Conservation (phyloP, 2,329 filamentous ascomycete genomes). For the Colletotrichum acutatum region DNA sequence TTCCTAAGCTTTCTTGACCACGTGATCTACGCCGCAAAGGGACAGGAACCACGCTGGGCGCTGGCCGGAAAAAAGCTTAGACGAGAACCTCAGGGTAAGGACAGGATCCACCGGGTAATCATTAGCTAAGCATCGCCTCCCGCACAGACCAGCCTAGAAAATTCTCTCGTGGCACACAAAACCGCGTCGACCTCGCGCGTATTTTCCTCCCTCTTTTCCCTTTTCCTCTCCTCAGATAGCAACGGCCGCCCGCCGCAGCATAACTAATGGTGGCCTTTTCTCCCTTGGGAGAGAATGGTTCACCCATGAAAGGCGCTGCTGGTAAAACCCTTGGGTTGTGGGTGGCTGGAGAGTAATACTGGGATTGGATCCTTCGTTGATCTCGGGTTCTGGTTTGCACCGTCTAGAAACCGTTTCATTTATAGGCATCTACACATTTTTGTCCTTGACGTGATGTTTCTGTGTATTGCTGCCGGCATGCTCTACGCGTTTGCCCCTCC, state of each 20-base stretch:
- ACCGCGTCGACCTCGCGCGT: background rate
- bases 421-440: slow-evolving; percentile 37
- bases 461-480: no score
- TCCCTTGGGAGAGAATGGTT: background rate
- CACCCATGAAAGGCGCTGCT: slow-evolving; percentile 35
- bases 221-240: slow-evolving; percentile 35
- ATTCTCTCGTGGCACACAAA: slow-evolving; percentile 19
- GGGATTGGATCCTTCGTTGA: slow-evolving; percentile 39
- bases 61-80: background rate
- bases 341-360: slow-evolving; percentile 36
- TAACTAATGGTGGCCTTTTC: slow-evolving; percentile 30
- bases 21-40: slow-evolving; percentile 10
- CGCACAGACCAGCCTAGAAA: slow-evolving; percentile 31
- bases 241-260: slow-evolving; percentile 36
- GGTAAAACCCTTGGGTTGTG: slow-evolving; percentile 36
- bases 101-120: fast-evolving
- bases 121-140: background rate
- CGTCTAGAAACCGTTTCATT: slow-evolving; percentile 38
- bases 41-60: background rate
- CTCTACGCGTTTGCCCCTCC: no score
- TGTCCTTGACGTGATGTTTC: background rate
- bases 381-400: slow-evolving; percentile 35
- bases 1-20: slow-evolving; percentile 47
- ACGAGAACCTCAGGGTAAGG: background rate
- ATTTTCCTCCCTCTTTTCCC: slow-evolving; percentile 13